A percentile compares a stretch with the other conserved stretches of the same genome.
Evolutionary conservation across 176 grass and related monocot genomes (phyloP).

Genomic region (Cenchrus purpureus): DNA sequence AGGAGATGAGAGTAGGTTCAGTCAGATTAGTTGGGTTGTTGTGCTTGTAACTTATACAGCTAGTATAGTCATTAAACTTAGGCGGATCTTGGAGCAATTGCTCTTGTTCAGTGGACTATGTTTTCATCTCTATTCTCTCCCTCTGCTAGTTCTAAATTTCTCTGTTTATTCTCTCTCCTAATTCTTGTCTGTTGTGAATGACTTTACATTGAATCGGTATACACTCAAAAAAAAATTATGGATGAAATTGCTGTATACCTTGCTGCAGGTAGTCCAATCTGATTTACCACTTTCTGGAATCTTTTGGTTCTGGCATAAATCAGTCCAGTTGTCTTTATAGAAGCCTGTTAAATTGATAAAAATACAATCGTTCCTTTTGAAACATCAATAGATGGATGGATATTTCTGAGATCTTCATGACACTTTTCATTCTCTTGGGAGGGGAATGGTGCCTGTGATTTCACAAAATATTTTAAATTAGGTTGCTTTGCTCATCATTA

Average conservation of each 20-base stretch:
- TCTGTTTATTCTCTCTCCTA: background rate
- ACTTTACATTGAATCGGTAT: background rate
- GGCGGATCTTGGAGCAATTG: background rate
- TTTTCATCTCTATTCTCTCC: too few relatives aligned
- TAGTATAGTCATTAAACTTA: too few relatives aligned
- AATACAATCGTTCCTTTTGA: background rate
- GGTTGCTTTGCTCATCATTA: constrained; percentile 7
- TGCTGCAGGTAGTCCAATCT: background rate
- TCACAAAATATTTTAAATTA: background rate
- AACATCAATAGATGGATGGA: too few relatives aligned
- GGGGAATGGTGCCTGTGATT: too few relatives aligned
- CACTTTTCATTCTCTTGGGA: background rate
- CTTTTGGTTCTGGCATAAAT: background rate
- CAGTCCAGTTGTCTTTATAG: background rate
- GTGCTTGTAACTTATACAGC: background rate
- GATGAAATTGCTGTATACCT: background rate
- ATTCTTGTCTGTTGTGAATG: too few relatives aligned
- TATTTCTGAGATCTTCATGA: background rate
- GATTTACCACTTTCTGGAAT: background rate
- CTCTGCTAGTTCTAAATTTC: background rate
- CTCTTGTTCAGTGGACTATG: too few relatives aligned
- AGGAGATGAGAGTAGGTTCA: background rate
- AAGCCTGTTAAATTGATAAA: background rate
- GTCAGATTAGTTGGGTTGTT: background rate
- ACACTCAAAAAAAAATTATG: background rate